Percentiles rank a stretch among this genome's conserved stretches.
phyloP scores from a whole-genome alignment of 2,329 filamentous ascomycete species.

The Xylaria polymorpha region DNA sequence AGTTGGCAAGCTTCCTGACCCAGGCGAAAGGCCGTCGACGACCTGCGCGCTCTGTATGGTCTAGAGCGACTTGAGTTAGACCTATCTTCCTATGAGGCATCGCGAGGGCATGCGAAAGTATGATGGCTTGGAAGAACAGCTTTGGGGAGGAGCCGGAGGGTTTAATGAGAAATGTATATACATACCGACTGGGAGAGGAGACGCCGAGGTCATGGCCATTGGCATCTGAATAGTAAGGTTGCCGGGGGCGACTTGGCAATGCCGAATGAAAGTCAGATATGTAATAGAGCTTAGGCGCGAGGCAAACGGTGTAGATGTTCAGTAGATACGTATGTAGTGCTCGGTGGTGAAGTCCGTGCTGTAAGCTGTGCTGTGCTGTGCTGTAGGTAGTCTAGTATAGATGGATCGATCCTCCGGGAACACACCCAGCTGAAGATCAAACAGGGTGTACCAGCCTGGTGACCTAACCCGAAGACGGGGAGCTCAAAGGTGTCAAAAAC shows the following conservation, averaged over 20 bases:
- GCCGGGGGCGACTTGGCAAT: neutral
- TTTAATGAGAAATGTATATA: slow-evolving; percentile 17
- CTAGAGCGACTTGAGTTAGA: slow-evolving; percentile 59
- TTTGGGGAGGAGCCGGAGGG: neutral
- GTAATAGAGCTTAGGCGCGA: slow-evolving; percentile 4
- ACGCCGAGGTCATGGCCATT: slow-evolving; percentile 49
- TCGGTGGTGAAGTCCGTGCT: slow-evolving; percentile 27
- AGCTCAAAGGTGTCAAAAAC: neutral
- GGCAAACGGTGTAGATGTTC: slow-evolving; percentile 8
- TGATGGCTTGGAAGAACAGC: slow-evolving; percentile 3
- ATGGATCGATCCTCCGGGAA: slow-evolving; percentile 2
- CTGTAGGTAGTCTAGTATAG: too few relatives aligned
- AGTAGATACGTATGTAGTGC: neutral
- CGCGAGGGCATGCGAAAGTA: slow-evolving; percentile 17
- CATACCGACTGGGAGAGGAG: slow-evolving; percentile 45
- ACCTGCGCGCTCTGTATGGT: slow-evolving; percentile 69
- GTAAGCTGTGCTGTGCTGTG: too few relatives aligned
- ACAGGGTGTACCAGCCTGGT: slow-evolving; percentile 4
- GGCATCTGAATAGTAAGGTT: slow-evolving; percentile 16
- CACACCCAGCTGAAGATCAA: slow-evolving; percentile 9
- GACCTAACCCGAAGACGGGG: neutral
- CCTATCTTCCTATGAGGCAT: slow-evolving; percentile 17
- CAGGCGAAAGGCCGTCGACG: slow-evolving; percentile 90
- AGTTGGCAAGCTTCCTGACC: slow-evolving; percentile 92
- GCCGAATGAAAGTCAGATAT: slow-evolving; percentile 9